These are phyloP conservation scores for Lactarius akahatsu DNA, from an alignment of 768 basidiomycete species.

Conservation along the genomic window DNA sequence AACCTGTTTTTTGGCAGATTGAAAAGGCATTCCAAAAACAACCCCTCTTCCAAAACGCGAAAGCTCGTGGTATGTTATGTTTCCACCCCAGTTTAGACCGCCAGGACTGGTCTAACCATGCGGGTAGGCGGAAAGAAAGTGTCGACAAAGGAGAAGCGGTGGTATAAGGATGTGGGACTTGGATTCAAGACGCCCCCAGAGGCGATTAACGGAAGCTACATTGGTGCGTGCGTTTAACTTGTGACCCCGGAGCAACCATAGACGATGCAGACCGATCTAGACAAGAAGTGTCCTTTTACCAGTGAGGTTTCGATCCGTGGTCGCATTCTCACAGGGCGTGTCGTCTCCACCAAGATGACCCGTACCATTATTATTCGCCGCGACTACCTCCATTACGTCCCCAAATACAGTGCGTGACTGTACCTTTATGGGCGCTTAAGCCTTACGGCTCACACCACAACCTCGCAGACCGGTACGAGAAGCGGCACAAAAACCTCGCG, in stretches of 20 bases:
- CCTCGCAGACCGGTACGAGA: slow-evolving; percentile 90
- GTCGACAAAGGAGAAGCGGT: slow-evolving; percentile 91
- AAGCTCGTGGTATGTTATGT: slow-evolving; percentile 75
- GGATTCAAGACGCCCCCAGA: slow-evolving; percentile 96
- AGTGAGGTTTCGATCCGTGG: slow-evolving; percentile 97
- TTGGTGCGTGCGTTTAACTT: slow-evolving; percentile 58
- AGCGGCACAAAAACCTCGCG: slow-evolving; percentile 97
- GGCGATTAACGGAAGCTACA: slow-evolving; percentile 94
- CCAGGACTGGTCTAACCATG: slow-evolving; percentile 9
- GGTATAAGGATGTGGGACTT: slow-evolving; percentile 98
- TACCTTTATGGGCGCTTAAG: not conserved
- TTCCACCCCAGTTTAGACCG: not conserved
- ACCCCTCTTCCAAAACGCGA: slow-evolving; percentile 96
- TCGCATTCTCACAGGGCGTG: slow-evolving; percentile 96
- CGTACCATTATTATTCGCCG: slow-evolving; percentile 96
- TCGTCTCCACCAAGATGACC: slow-evolving; percentile 99
- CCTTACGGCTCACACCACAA: not conserved
- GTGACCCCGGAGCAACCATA: not conserved
- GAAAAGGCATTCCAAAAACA: slow-evolving; percentile 99
- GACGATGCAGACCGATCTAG: slow-evolving; percentile 40
- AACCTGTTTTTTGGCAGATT: slow-evolving; percentile 51
- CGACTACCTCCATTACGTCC: slow-evolving; percentile 94
- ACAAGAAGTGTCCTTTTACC: slow-evolving; percentile 99
- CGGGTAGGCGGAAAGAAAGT: slow-evolving; percentile 81
- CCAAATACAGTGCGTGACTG: slow-evolving; percentile 86